Base-by-base conservation (phyloP, 1,139 yeast genomes). In the Sugiyamaella novakii region DNA sequence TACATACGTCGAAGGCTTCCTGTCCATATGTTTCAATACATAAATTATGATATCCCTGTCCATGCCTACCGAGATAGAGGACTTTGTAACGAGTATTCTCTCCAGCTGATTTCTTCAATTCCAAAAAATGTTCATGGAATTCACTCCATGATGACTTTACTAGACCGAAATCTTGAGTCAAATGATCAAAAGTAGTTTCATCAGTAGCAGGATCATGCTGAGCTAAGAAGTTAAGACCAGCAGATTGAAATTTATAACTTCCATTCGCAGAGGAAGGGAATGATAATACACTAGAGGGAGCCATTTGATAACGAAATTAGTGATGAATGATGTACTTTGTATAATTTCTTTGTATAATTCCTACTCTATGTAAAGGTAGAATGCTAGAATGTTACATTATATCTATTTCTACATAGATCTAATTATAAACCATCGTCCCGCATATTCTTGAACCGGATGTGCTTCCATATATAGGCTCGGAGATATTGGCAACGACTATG, bases 21-120 rank as follows among this genome's bases (percentile, higher is more conserved):
- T 77, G 15, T 70, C 88, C 84, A 61, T 81, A 82, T 53, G 76
- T 75, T 21, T 67, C 68, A 38, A 78, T 77, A 1, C 83, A 86
- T 17, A 75, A 70, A 58, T 85, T 85, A 60, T 85, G 92, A 65
- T 72, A 78, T 0, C 92, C 94, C 64, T 85, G 86, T 7, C 94
- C 94, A 59, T 85, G 94, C 51, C 94, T 73, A 1, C 86, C 88
- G 44, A 83, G 69, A 44, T 81, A 75, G 5, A 84, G 55, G 35
- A 84, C 61, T 61, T 83, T 84, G 63, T 82, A 81, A 17, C 61
- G 60, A 27, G 66, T 74, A 45, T 73, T 69, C 1, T 59, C 57
- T 0, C 61, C 63, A 2, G 76, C 70, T 2, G 55, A 24, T 1
- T 50, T 52, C 54, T 80, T 79, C 54, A 80, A 65, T 5, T 61